phyloP scores from a whole-genome alignment of 371 early-diverging fungal genomes.

The Mucor mucedo region DNA sequence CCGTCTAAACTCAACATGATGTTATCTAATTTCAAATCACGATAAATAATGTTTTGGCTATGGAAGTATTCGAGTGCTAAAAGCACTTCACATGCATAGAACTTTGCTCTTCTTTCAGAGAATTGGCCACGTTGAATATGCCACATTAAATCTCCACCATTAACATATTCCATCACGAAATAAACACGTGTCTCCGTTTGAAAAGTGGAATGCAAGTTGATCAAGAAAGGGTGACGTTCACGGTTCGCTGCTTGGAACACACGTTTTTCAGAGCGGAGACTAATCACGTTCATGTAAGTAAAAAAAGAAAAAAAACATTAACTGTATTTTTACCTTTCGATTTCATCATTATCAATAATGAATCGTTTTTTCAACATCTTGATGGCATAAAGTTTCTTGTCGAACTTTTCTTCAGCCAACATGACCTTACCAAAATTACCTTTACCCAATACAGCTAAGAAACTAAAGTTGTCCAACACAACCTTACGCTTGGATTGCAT shows the following conservation, averaged over 20 bases:
- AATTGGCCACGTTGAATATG: constrained; percentile 90
- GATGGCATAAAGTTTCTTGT: constrained; percentile 87
- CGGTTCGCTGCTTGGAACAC: constrained; percentile 89
- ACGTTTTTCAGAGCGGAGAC: constrained; percentile 91
- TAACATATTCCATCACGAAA: constrained; percentile 99
- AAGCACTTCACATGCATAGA: constrained; percentile 96
- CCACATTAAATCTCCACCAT: constrained; percentile 99
- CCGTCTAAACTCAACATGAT: constrained; percentile 92
- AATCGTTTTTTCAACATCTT: constrained; percentile 98
- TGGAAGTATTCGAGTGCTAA: constrained; percentile 97
- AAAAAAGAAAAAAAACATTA: too few relatives aligned
- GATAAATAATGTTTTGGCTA: constrained; percentile 90
- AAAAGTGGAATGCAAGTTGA: constrained; percentile 96
- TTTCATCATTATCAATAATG: constrained; percentile 91
- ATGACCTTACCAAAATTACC: constrained; percentile 99
- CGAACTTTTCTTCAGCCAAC: constrained; percentile 88
- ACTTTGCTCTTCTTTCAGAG: constrained; percentile 88
- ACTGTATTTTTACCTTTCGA: constrained; percentile 63
- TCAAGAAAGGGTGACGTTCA: constrained; percentile 94
- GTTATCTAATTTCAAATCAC: constrained; percentile 99
- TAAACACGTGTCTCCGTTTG: constrained; percentile 92
- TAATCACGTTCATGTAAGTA: constrained; percentile 22
- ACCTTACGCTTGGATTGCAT: constrained; percentile 44
- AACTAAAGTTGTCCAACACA: constrained; percentile 80
- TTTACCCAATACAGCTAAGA: constrained; percentile 93